These are phyloP conservation scores for Ustilago vetiveriae DNA, from an alignment of 1,284 basidiomycete species.

Conservation along the genomic window DNA sequence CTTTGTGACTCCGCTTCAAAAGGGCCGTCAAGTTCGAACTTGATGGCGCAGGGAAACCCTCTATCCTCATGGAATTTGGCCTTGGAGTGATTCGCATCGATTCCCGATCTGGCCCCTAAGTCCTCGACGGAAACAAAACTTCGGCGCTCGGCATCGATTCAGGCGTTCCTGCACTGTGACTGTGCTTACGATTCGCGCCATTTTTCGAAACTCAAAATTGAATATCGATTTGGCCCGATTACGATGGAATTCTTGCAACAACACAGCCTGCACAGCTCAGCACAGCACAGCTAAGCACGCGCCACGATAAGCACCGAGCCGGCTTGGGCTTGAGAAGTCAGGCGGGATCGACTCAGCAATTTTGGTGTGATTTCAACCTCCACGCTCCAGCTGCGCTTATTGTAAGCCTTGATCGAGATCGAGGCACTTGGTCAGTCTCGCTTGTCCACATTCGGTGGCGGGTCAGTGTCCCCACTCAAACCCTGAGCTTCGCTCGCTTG, in stretches of 20 bases:
- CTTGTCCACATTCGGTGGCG: not conserved
- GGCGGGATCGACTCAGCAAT: slow-evolving; percentile 17
- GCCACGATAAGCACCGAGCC: slow-evolving; percentile 12
- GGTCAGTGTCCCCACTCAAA: slow-evolving; percentile 5
- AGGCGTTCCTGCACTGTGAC: not conserved
- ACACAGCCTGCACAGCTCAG: slow-evolving; percentile 1
- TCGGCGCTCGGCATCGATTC: not conserved
- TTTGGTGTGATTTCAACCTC: slow-evolving; percentile 2
- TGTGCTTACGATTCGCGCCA: not conserved
- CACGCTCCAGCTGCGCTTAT: not conserved
- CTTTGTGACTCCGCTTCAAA: no score
- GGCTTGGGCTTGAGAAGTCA: no score
- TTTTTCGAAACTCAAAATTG: not conserved
- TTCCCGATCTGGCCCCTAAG: slow-evolving; percentile 8
- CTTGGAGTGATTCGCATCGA: no score
- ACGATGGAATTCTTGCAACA: not conserved
- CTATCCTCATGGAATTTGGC: no score
- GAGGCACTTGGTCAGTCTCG: slow-evolving; percentile 17
- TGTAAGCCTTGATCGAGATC: not conserved
- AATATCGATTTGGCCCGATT: slow-evolving; percentile 10
- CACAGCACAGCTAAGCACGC: not conserved
- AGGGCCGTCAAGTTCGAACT: not conserved
- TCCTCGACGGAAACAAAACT: no score
- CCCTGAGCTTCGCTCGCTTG: slow-evolving; percentile 6
- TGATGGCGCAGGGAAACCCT: no score